Evolutionary conservation across 2,329 filamentous ascomycete species (phyloP).

Genomic region (Aureobasidium melanogenum): DNA sequence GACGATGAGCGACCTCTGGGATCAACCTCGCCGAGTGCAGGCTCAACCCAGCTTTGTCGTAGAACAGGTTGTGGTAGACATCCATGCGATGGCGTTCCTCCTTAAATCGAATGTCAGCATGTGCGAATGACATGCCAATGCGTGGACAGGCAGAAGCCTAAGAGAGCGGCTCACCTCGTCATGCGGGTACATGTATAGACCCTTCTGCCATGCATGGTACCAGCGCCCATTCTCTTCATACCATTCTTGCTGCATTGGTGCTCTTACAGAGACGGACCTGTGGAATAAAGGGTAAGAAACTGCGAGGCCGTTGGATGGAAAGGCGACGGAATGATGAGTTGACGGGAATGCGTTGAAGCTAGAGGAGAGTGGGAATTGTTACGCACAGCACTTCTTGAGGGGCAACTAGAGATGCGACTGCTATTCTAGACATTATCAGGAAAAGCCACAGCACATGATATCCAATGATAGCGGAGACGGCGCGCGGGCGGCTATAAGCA

Average conservation of each 20-base stretch:
- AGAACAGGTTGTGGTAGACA: constrained; percentile 14
- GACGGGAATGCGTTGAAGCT: neutral
- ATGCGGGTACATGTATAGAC: constrained; percentile 16
- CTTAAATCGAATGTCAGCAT: constrained; percentile 1
- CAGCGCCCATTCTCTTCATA: constrained; percentile 16
- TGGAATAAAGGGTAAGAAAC: neutral
- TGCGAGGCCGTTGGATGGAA: constrained; percentile 2
- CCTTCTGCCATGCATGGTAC: constrained; percentile 15
- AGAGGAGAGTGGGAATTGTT: constrained; percentile 1
- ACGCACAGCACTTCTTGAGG: constrained; percentile 12
- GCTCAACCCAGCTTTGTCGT: constrained; percentile 12
- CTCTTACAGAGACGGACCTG: constrained; percentile 11
- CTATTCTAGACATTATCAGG: constrained; percentile 14
- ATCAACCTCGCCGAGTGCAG: constrained; percentile 11
- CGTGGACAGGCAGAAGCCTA: neutral
- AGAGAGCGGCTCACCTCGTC: constrained; percentile 14
- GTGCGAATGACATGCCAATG: neutral
- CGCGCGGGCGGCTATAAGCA: constrained; percentile 9
- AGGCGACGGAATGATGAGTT: neutral
- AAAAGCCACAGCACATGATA: constrained; percentile 13
- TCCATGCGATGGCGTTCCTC: constrained; percentile 15
- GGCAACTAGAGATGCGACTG: constrained; percentile 14
- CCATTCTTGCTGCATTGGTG: constrained; percentile 14
- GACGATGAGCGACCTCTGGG: constrained; percentile 19
- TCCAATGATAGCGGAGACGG: neutral